These are phyloP conservation scores for Leccinum uliginosum DNA, from an alignment of 768 basidiomycete species.

Conservation along the genomic window DNA sequence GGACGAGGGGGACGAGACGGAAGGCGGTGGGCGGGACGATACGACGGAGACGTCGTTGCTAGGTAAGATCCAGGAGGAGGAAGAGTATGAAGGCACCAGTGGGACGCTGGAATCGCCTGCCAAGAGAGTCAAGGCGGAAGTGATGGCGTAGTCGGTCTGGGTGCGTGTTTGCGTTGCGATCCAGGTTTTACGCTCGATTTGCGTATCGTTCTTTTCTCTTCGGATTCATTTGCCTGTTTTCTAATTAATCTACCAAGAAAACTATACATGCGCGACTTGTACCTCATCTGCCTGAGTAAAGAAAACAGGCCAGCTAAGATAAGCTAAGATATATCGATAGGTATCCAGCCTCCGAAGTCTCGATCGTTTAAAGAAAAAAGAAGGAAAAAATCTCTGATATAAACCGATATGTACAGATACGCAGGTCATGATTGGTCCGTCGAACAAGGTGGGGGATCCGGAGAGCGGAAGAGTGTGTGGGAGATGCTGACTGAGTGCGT, in stretches of 20 bases:
- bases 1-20: slow-evolving; percentile 41
- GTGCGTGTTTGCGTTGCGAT: background rate
- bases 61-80: slow-evolving; percentile 23
- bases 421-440: no score
- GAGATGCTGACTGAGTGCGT: no score
- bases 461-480: no score
- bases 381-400: no score
- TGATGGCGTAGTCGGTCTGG: slow-evolving; percentile 12
- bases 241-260: background rate
- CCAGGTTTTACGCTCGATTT: background rate
- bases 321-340: no score
- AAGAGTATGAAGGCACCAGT: slow-evolving; percentile 27
- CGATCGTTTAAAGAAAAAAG: no score
- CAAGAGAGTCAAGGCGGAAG: slow-evolving; percentile 24
- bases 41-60: slow-evolving; percentile 13
- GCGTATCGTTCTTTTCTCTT: background rate
- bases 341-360: no score
- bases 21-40: slow-evolving; percentile 16
- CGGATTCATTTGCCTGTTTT: background rate
- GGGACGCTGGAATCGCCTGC: slow-evolving; percentile 21
- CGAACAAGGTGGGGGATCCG: no score
- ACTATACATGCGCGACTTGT: background rate
- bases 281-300: background rate
- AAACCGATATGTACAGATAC: no score
- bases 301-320: no score